Evolutionary conservation across 108 stramenopile species (phyloP), one percentile per base, ranked within the genome.

Genomic region (Cyclotella cryptica): DNA sequence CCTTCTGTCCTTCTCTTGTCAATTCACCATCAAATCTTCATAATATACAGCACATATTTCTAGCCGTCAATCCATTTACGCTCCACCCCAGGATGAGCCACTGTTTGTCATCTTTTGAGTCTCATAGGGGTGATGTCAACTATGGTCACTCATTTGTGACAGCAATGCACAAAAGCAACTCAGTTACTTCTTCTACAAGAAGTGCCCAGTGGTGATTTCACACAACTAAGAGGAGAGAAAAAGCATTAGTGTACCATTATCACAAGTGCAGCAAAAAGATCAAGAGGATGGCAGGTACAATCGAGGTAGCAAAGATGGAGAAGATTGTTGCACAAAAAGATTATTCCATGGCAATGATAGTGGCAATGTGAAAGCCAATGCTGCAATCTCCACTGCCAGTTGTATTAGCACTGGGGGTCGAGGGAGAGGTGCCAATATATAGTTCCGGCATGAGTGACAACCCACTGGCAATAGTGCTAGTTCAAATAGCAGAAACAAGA

Each of bases 271-370:
- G 43, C 17, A 51, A n/a, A 53, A 14, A 35, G 19, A 3, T 43
- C 49, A 68, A 18, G 49, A 35, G n/a, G 49, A 58, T 15, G 57
- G 14, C 22, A 7, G 49, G 19, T 22, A 58, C 8, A 13, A 58
- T 27, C 57, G 42, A 30, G 65, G 65, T n/a, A 68, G 67, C 19
- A 49, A 68, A 35, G 67, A 68, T 53, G 67, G 67, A 52, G 67
- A 68, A 68, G 51, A 52, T 30, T 29, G 29, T 53, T 29, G 29
- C 2, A 15, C 51, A 35, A 68, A 68, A 44, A 17, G 51, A 68
- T 51, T 35, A 35, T 5, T 51, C 49, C 67, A 51, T 10, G 49
- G 24, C 27, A 12, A 14, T 22, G 44, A 65, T 45, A 26, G 13
- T 44, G 64, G 21, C 43, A 65, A 26, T 21, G 13, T 5, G 5